Evolutionary conservation across 257 asterid species (phyloP), one percentile per base, ranked within the genome.

Genomic region (Solanum pimpinellifolium): DNA sequence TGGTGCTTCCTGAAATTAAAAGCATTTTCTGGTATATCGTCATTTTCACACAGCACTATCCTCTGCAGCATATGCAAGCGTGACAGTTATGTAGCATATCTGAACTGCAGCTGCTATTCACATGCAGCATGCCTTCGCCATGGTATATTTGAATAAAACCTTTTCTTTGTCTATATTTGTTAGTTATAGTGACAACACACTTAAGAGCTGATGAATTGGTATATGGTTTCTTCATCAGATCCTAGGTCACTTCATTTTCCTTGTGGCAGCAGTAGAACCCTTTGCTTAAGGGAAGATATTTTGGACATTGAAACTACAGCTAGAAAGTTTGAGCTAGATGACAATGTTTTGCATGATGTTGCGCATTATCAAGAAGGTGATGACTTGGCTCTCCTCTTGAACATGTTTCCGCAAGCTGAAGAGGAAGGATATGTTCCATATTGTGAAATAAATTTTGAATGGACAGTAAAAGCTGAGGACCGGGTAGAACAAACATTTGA

Each of bases 111-210:
- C 87, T 94, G 98, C 90, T 90, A 82, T 92, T 88, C 88, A 85
- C 99, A 95, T 89, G 94, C 97, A 39, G 86, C 92, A 88, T 97
- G 99, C 91, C 97, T 97, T 87, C 98, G 97, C 88, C 99, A 97
- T 90, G 99, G 99, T 97, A 94, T 81, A 86, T 31, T 78, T 27
- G 41, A 46, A 85, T 60, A 70, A 74, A 62, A 66, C 37, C 23
- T 74, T 81, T 83, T 60, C 56, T 76, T 7, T 52, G 66, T 37
- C 41, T 88, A 62, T 77, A n/a, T 16, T 85, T 65, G 20, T 25
- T 23, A 44, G 49, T 81, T 49, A 65, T 47, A 75, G 39, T 73
- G 56, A 3, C 27, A 9, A 42, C 69, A 16, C 68, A 23, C 37
- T 8, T 23, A 81, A 75, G 83, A 77, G 29, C 29, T 65, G 84